Evolutionary conservation across 257 asterid genomes (phyloP), one percentile per base, ranked within the genome.

Genomic region (Rauvolfia tetraphylla): DNA sequence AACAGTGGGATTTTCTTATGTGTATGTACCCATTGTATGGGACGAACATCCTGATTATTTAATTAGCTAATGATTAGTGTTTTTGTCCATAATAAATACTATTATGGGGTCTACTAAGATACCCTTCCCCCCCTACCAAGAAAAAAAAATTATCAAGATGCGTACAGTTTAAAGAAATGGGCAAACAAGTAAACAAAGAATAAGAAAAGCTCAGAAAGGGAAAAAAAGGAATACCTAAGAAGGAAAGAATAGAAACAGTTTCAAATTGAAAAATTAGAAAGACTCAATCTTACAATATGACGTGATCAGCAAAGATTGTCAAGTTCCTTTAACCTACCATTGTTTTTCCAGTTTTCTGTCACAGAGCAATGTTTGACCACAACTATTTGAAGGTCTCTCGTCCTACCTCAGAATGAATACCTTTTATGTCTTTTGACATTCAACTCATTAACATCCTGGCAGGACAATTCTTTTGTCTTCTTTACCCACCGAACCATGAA

Each of bases 41-140:
- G n/a, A n/a, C n/a, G n/a, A n/a, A n/a, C n/a, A n/a, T n/a, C n/a
- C n/a, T n/a, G n/a, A n/a, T n/a, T n/a, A n/a, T n/a, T n/a, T n/a
- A n/a, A n/a, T n/a, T n/a, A n/a, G n/a, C n/a, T n/a, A n/a, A n/a
- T n/a, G n/a, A n/a, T n/a, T n/a, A n/a, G n/a, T n/a, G n/a, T n/a
- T 33, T 73, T 18, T 49, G 27, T 11, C 62, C 39, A 62, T 80
- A 36, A 36, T 33, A 8, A 39, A 11, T 48, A 15, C 39, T 27
- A 65, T 63, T 71, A 54, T 71, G 63, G 69, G 39, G 68, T 39
- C 77, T 72, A 48, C 63, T 34, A 56, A 57, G 68, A 54, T 33
- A n/a, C 69, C 56, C n/a, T 10, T n/a, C n/a, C 75, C 7, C 58
- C n/a, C n/a, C 10, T 9, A 25, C 27, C 59, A 12, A 0, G 4